Evolutionary conservation across 208 protist species (phyloP).

Genomic region (Leishmania guyanensis): DNA sequence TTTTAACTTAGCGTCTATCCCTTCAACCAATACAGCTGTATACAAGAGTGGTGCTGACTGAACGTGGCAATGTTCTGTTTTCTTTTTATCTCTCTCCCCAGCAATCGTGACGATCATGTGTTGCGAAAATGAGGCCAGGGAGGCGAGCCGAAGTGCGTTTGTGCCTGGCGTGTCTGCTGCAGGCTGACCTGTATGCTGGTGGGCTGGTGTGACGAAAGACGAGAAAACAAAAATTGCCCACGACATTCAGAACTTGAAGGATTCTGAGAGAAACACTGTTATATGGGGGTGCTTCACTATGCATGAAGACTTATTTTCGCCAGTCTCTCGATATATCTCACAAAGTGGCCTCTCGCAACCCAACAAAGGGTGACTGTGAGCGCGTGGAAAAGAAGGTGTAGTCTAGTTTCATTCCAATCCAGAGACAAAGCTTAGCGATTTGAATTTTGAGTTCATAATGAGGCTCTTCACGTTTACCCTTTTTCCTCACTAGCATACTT

Average conservation of each 20-base stretch:
- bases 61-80: neutral
- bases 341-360: neutral
- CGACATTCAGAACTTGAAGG: neutral
- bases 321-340: neutral
- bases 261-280: neutral
- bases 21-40: neutral
- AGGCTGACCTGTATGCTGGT: neutral
- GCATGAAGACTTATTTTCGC: neutral
- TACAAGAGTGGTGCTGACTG: neutral
- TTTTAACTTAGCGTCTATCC: neutral
- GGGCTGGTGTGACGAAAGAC: neutral
- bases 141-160: neutral
- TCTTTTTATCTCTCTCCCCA: neutral
- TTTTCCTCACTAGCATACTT: neutral
- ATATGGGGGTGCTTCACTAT: too few relatives aligned
- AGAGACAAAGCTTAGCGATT: too few relatives aligned
- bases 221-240: neutral
- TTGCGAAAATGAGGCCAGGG: neutral
- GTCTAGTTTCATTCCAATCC: neutral
- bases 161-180: neutral
- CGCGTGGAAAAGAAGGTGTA: neutral
- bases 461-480: neutral
- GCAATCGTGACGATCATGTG: neutral
- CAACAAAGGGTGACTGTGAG: neutral
- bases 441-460: neutral